A percentile compares a stretch with the other conserved stretches of the same genome.
Evolutionary conservation across 2,329 filamentous ascomycete species (phyloP).

Genomic region (Ceratocystis cacaofunesta): DNA sequence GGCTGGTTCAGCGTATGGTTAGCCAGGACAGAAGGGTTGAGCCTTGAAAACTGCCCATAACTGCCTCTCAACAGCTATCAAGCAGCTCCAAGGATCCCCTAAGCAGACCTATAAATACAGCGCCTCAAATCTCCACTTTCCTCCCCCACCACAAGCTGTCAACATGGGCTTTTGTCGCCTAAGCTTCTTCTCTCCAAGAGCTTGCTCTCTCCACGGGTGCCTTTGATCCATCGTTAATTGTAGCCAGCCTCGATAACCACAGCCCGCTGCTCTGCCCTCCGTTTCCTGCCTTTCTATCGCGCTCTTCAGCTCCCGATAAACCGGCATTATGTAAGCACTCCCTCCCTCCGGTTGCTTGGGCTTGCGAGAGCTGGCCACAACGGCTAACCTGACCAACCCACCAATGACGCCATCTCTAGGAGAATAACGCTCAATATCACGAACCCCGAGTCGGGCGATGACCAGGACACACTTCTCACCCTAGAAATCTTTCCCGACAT

Average conservation of each 20-base stretch:
- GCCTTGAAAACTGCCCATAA: too few relatives aligned
- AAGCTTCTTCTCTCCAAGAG: too few relatives aligned
- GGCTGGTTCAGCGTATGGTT: too few relatives aligned
- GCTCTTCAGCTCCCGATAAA: too few relatives aligned
- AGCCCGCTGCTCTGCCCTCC: too few relatives aligned
- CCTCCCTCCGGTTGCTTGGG: not conserved
- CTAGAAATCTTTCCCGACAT: constrained; percentile 73
- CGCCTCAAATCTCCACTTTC: not conserved
- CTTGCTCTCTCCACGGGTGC: too few relatives aligned
- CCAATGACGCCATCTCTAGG: constrained; percentile 34
- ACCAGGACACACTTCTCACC: constrained; percentile 60
- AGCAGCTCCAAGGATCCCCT: not conserved
- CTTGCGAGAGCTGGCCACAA: not conserved
- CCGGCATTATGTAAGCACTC: not conserved
- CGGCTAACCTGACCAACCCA: not conserved
- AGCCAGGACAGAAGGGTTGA: too few relatives aligned
- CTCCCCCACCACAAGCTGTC: too few relatives aligned
- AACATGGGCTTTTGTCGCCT: too few relatives aligned
- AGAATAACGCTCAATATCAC: constrained; percentile 77
- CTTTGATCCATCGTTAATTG: too few relatives aligned
- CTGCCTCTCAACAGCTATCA: not conserved
- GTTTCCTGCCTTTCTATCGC: too few relatives aligned
- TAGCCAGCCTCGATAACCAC: too few relatives aligned
- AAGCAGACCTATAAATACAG: not conserved
- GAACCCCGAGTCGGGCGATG: constrained; percentile 46